Base-by-base conservation (phyloP, 106 monocot genomes). In the Platanthera guangdongensis region DNA sequence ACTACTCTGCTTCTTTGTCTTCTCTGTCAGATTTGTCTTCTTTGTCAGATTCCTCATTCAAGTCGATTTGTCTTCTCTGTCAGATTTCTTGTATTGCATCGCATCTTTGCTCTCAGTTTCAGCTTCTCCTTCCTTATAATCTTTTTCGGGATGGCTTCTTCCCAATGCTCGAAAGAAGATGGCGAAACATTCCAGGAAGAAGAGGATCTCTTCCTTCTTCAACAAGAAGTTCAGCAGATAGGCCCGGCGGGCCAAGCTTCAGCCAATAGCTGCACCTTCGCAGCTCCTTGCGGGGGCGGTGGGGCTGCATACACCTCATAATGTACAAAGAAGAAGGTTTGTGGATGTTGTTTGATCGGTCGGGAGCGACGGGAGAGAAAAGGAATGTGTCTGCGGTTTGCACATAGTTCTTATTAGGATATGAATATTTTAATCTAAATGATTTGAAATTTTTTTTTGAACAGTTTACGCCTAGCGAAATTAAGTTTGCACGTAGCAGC, bases 321-420 rank as follows among this genome's bases (percentile, higher is more conserved):
- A 83, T 74, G 76, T 5, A 18, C 47, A 0, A 87, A 85, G 78
- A 95, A 92, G 84, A 87, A 87, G 75, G 46, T 57, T 87, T 90
- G 11, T 95, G 95, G 95, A 86, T 95, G 88, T 77, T 83, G 79
- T 83, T 90, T 51, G 84, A 92, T 21, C 78, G 84, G 52, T 48
- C 78, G 30, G 95, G 95, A n/a, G n/a, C n/a, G n/a, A n/a, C n/a
- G n/a, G n/a, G n/a, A n/a, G n/a, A 32, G 32, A 32, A 32, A 32
- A n/a, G 32, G 32, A 32, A 32, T 2, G 0, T 32, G 32, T 32
- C 1, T 0, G 32, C 32, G 32, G 32, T 32, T 32, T 32, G 32
- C 32, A 32, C 32, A 32, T 32, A 32, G 32, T 32, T 32, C 32
- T 2, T 32, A 1, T 32, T 32, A 32, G 32, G 32, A 32, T 32